phyloP scores from a whole-genome alignment of 768 basidiomycete species.

The Gloeophyllum trabeum region DNA sequence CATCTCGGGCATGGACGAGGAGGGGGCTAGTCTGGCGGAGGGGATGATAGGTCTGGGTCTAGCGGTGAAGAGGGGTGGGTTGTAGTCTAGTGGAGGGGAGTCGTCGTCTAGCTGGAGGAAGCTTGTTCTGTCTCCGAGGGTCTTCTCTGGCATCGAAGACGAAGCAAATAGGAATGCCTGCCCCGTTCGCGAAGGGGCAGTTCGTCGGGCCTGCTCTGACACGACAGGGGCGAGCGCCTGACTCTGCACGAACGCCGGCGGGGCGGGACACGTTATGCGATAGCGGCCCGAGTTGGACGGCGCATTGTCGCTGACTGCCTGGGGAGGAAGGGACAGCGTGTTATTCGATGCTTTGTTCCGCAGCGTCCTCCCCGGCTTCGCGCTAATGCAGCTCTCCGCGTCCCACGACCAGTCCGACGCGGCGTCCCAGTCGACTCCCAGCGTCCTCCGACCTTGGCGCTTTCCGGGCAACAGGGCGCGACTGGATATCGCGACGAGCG shows the following conservation, averaged over 20 bases:
- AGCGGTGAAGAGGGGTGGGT: not conserved
- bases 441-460: not conserved
- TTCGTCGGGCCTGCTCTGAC: not conserved
- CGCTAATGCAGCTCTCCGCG: not conserved
- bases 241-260: not conserved
- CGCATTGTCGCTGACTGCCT: not conserved
- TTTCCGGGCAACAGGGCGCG: not conserved
- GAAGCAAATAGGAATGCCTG: not conserved
- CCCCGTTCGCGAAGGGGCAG: not conserved
- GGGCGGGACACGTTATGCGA: too few species aligned
- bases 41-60: not conserved
- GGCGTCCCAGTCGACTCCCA: not conserved
- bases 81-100: not conserved
- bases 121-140: not conserved
- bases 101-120: not conserved
- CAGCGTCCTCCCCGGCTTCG: not conserved
- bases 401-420: not conserved
- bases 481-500: not conserved
- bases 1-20: not conserved
- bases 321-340: not conserved
- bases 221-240: not conserved
- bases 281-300: not conserved
- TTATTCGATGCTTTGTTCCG: not conserved
- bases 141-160: not conserved
- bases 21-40: too few species aligned